phyloP scores from a whole-genome alignment of 139 green algal genomes.

The Trebouxia sp. region DNA sequence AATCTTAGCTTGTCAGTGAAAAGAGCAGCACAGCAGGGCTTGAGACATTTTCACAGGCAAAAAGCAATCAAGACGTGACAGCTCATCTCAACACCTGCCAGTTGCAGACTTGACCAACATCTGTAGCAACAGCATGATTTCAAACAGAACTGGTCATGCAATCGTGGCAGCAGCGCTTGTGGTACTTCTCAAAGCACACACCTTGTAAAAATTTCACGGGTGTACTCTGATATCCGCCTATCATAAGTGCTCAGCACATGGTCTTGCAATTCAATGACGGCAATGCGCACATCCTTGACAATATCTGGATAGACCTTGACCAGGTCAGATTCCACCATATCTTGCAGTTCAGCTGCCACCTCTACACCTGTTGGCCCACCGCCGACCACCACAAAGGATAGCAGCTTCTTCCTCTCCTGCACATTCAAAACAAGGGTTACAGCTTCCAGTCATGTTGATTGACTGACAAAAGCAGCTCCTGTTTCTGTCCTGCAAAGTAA shows the following conservation, averaged over 20 bases:
- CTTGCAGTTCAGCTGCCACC: constrained; percentile 89
- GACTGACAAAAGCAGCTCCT: too few relatives aligned
- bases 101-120: too few relatives aligned
- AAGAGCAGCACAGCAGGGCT: too few relatives aligned
- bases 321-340: constrained; percentile 73
- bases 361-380: constrained; percentile 91
- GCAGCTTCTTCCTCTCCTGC: constrained; percentile 78
- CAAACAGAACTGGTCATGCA: too few relatives aligned
- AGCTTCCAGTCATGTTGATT: neutral
- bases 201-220: constrained; percentile 61
- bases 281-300: constrained; percentile 62
- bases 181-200: neutral
- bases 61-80: too few relatives aligned
- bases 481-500: too few relatives aligned
- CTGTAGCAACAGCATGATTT: too few relatives aligned
- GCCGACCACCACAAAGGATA: constrained; percentile 90
- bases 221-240: constrained; percentile 82
- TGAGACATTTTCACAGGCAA: too few relatives aligned
- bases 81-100: too few relatives aligned
- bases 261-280: constrained; percentile 86
- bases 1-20: too few relatives aligned
- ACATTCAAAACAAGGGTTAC: neutral
- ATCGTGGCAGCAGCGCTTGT: too few relatives aligned
- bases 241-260: constrained; percentile 93
- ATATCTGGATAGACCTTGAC: constrained; percentile 43